Base-by-base conservation (phyloP, 306 rosid genomes). In the Astragalus membranaceus region DNA sequence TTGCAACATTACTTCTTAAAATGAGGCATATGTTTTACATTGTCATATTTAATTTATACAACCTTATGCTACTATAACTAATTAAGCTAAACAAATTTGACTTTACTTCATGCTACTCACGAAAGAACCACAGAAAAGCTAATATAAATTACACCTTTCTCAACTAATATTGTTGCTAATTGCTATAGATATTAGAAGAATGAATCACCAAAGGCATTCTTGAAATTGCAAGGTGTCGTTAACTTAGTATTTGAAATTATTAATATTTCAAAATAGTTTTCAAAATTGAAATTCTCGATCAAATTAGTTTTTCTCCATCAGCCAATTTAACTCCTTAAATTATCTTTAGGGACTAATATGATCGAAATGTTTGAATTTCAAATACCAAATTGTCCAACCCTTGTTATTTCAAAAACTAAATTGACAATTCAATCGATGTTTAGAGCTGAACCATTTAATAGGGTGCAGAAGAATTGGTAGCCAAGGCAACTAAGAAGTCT, bases 401-500 rank as follows among this genome's bases (percentile, higher is more conserved):
- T 3, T 26, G 2, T 35, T 5, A 35, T 35, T 35, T 35, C 8
- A 35, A 26, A 26, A 1, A 35, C 39, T 35, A 35, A 35, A 5
- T 35, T 35, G 7, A 7, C 0, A 8, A 35, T 35, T 35, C 39
- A 2, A 8, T 35, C 39, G 1, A 35, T 35, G 39, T 35, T 35
- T 35, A 35, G 44, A 7, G 8, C 11, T 2, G 3, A 6, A 10
- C 13, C 42, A 16, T 9, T 60, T 52, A 52, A 20, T 32, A 20
- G 10, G 33, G 29, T 11, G 30, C 10, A 9, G 35, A 32, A 79
- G 73, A 75, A 64, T 78, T 84, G 62, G 79, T 74, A 68, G 83
- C 86, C 78, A 90, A 79, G 46, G 88, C 85, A 59, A 83, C 67
- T 51, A 88, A 75, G 73, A 88, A 86, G 56, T 84, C 87, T 81